Conservation (phyloP, 495 filamentous ascomycete species). For the Neurospora cerealis region DNA sequence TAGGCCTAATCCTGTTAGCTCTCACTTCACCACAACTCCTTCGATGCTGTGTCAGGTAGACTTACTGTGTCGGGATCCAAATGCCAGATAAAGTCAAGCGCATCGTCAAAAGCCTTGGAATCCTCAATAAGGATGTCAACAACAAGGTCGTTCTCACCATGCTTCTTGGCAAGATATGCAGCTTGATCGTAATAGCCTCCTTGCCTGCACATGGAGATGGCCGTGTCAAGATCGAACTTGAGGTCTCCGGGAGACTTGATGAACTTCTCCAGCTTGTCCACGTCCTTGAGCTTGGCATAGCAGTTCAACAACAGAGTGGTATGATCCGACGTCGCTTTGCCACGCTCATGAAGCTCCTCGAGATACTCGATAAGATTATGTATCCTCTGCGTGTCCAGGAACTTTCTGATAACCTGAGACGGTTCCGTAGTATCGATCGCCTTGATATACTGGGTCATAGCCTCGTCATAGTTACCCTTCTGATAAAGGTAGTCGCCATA, state of each 20-base stretch:
- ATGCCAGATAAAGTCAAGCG: constrained; percentile 81
- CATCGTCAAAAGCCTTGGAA: constrained; percentile 77
- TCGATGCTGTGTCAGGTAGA: constrained; percentile 6
- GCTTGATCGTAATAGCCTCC: constrained; percentile 97
- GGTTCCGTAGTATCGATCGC: constrained; percentile 93
- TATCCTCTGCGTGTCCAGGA: constrained; percentile 90
- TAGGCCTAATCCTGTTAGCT: constrained; percentile 54
- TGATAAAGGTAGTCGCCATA: constrained; percentile 96
- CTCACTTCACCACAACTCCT: neutral
- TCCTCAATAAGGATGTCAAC: constrained; percentile 94
- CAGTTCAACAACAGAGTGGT: constrained; percentile 92
- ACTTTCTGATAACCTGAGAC: constrained; percentile 91
- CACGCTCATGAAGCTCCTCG: constrained; percentile 91
- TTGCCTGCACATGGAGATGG: constrained; percentile 95
- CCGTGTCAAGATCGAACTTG: constrained; percentile 94
- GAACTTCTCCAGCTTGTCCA: constrained; percentile 87
- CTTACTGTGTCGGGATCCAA: constrained; percentile 72
- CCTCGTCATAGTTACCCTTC: constrained; percentile 87
- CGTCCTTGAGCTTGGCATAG: constrained; percentile 95
- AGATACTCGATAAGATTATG: constrained; percentile 97
- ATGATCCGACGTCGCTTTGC: constrained; percentile 89
- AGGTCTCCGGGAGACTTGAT: constrained; percentile 92
- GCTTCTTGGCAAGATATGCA: constrained; percentile 88
- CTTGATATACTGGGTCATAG: constrained; percentile 96
- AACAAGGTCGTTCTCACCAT: constrained; percentile 87